Percentiles rank a stretch among this genome's conserved stretches.
phyloP scores from a whole-genome alignment of 2,329 filamentous ascomycete genomes.

The Pseudohalonectria lignicola region DNA sequence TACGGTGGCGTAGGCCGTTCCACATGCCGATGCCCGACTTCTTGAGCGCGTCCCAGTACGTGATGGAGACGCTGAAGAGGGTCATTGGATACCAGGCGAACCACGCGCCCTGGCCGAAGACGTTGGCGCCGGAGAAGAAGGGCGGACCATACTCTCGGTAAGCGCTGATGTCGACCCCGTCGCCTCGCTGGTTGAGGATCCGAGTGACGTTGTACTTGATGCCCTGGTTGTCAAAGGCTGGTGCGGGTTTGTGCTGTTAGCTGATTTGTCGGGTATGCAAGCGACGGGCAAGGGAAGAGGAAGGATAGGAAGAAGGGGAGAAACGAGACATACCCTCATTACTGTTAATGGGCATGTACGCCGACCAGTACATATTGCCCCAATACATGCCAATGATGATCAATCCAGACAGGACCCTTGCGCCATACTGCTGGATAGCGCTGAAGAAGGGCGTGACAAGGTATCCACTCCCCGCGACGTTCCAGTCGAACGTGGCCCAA shows the following conservation, averaged over 20 bases:
- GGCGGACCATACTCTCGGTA: conserved; percentile 4
- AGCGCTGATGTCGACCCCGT: conserved; percentile 1
- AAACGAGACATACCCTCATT: conserved; percentile 16
- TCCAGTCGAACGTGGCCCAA: conserved; percentile 29
- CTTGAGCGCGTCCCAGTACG: conserved; percentile 15
- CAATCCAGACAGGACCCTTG: conserved; percentile 43
- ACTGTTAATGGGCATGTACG: conserved; percentile 38
- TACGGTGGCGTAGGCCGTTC: conserved; percentile 23
- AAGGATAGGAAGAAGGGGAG: background rate
- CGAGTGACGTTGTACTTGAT: conserved; percentile 33
- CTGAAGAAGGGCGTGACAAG: conserved; percentile 38
- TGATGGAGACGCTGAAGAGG: conserved; percentile 2
- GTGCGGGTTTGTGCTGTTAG: no score
- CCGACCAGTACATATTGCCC: conserved; percentile 43
- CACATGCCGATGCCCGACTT: conserved; percentile 27
- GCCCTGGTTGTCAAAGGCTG: conserved; percentile 37
- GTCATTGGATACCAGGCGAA: conserved; percentile 4
- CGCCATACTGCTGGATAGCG: conserved; percentile 51
- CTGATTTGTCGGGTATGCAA: background rate
- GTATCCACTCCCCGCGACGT: conserved; percentile 12
- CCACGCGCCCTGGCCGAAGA: conserved; percentile 1
- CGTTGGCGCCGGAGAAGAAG: conserved; percentile 4
- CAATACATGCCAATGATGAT: conserved; percentile 49
- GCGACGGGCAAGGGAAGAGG: background rate
- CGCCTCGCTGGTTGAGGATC: conserved; percentile 26